Evolutionary conservation across 768 basidiomycete genomes (phyloP).

Genomic region (Cyclocybe cylindracea): DNA sequence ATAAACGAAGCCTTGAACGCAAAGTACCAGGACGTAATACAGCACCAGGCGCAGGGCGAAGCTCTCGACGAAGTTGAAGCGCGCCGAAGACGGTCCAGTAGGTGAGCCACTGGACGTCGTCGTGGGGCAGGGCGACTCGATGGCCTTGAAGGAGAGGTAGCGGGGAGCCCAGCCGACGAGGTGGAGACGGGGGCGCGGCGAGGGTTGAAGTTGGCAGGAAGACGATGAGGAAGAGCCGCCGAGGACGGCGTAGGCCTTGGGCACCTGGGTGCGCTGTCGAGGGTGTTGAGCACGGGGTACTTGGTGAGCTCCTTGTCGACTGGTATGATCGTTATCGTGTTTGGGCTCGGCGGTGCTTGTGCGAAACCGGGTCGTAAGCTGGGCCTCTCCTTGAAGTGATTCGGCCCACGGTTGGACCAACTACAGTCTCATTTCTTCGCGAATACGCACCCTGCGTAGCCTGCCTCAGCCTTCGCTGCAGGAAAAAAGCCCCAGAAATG

Average conservation of each 20-base stretch:
- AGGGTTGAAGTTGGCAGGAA: conserved; percentile 84
- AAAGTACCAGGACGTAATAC: conserved; percentile 95
- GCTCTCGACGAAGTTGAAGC: conserved; percentile 90
- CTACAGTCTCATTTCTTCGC: too few species aligned
- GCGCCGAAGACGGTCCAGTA: conserved; percentile 97
- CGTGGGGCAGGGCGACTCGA: conserved; percentile 82
- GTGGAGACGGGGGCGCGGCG: conserved; percentile 88
- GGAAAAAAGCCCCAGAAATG: too few species aligned
- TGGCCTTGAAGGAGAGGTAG: conserved; percentile 95
- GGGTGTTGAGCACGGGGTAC: conserved; percentile 79
- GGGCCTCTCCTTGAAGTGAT: too few species aligned
- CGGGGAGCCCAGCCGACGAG: conserved; percentile 96
- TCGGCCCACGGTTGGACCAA: too few species aligned
- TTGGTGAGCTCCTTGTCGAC: conserved; percentile 87
- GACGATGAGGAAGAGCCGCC: conserved; percentile 67
- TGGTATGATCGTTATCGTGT: too few species aligned
- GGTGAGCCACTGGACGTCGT: conserved; percentile 95
- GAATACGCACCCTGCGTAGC: too few species aligned
- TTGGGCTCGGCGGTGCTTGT: too few species aligned
- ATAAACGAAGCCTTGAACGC: conserved; percentile 90
- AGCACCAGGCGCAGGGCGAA: conserved; percentile 82
- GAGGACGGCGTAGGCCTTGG: conserved; percentile 88
- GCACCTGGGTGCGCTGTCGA: conserved; percentile 92
- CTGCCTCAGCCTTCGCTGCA: too few species aligned
- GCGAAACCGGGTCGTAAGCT: too few species aligned